Evolutionary conservation across 1,139 yeast genomes (phyloP), one percentile per base, ranked within the genome.

Genomic region (Geotrichum reessii): DNA sequence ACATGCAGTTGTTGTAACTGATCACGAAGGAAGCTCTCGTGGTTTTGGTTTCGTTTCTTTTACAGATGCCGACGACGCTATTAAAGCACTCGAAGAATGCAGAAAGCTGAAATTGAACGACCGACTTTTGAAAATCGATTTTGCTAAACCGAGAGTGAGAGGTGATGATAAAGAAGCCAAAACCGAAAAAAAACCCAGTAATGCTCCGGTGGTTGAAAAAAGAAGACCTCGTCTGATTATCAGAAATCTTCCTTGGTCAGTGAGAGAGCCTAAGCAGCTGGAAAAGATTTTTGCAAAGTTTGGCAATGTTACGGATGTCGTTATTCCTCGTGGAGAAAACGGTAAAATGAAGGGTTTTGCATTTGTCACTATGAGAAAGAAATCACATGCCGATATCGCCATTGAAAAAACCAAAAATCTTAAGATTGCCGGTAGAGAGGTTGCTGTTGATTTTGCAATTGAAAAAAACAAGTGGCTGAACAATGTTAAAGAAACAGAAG

Each of bases 41-140:
- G 98, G 99, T 1, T 95, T 91, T 73, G 99, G 99, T 7, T 95
- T 95, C 73, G 99, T 91, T 19, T 86, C 96, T 52, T 93, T 95
- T 72, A 83, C 89, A 1, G 76, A 82, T 61, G 92, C 89, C 63
- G 96, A 89, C 55, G 99, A 95, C 71, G 88, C 97, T 0, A 72
- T 81, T 52, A 77, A 81, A 47, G 98, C 98, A 0, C 76, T 91
- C 63, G 82, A 78, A 12, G 82, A 84, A 63, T 76, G 92, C n/a
- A 79, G 83, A 68, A 86, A 81, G 69, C 69, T 77, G 54, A 87
- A 86, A 67, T 82, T 93, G 65, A 79, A 87, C 61, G 84, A 82
- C 47, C 81, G 86, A 63, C 68, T 83, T 17, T 78, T 93, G 61
- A 80, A 90, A 69, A 86, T 92, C 22, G 98, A 93, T 68, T 76